These are phyloP conservation scores for Trichoderma lentiforme DNA, from an alignment of 2,329 filamentous ascomycete genomes.

Conservation along the genomic window DNA sequence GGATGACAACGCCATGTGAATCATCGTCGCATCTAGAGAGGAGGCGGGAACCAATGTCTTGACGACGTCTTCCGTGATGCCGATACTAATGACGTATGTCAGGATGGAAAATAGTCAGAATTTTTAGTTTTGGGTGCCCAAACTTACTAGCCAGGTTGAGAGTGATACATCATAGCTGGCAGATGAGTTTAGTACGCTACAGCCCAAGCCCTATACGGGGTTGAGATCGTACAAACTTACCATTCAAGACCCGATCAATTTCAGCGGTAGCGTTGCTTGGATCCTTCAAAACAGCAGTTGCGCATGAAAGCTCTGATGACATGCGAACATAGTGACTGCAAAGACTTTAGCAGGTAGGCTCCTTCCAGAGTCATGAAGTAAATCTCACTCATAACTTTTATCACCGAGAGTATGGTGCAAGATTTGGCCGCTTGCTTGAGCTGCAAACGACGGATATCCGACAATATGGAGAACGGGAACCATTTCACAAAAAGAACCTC, in stretches of 20 bases:
- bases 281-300: constrained; percentile 2
- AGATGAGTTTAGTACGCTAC: not conserved
- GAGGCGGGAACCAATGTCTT: not conserved
- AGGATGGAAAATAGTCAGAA: not conserved
- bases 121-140: not conserved
- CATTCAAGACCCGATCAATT: constrained; percentile 11
- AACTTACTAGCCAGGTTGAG: constrained; percentile 5
- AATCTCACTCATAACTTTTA: not conserved
- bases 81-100: not conserved
- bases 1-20: not conserved
- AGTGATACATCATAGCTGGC: not conserved
- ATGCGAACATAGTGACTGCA: not conserved
- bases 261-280: not conserved
- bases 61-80: not conserved
- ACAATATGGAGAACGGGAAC: constrained; percentile 12
- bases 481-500: not conserved
- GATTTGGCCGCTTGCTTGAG: not conserved
- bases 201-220: not conserved
- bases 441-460: not conserved
- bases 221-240: not conserved
- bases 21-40: not conserved
- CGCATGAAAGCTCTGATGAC: not conserved
- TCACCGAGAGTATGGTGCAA: constrained; percentile 11
- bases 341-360: not conserved
- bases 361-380: not conserved